A percentile compares a stretch with the other conserved stretches of the same genome.
Conservation (phyloP, 805 yeast species). For the Diddensiella transvaalensis region DNA sequence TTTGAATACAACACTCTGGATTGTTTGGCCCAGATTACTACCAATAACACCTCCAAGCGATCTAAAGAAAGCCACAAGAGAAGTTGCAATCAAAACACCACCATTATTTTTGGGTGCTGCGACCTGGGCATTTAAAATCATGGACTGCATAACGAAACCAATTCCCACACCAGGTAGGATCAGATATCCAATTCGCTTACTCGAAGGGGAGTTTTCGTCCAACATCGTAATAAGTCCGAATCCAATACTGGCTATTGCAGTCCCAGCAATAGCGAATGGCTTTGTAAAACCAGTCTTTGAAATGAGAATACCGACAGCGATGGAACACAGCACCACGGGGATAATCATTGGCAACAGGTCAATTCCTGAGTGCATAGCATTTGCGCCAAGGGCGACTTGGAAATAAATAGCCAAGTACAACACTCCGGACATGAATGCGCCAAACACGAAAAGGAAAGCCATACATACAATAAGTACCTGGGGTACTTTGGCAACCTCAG, state of each 20-base stretch:
- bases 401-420: slow-evolving; percentile 48
- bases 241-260: slow-evolving; percentile 40
- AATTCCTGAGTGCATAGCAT: slow-evolving; percentile 39
- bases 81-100: slow-evolving; percentile 45
- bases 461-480: slow-evolving; percentile 30
- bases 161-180: slow-evolving; percentile 45
- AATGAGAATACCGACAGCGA: slow-evolving; percentile 44
- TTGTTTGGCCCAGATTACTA: slow-evolving; percentile 39
- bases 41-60: slow-evolving; percentile 45
- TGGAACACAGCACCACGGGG: slow-evolving; percentile 40
- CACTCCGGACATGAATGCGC: slow-evolving; percentile 42
- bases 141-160: slow-evolving; percentile 45
- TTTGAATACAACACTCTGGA: slow-evolving; percentile 36
- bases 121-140: slow-evolving; percentile 44
- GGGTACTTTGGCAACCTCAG: slow-evolving; percentile 11
- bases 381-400: slow-evolving; percentile 42
- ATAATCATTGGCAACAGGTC: slow-evolving; percentile 44
- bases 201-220: slow-evolving; percentile 35
- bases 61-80: slow-evolving; percentile 43
- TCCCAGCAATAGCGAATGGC: slow-evolving; percentile 39
- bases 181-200: slow-evolving; percentile 43
- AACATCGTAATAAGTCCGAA: slow-evolving; percentile 42
- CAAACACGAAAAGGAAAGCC: slow-evolving; percentile 46
- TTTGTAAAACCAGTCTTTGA: slow-evolving; percentile 43
- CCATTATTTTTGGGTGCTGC: slow-evolving; percentile 52